Percentiles rank a stretch among this genome's conserved stretches.
Evolutionary conservation across 2,329 filamentous ascomycete species (phyloP).

Genomic region (Diaporthe citri): DNA sequence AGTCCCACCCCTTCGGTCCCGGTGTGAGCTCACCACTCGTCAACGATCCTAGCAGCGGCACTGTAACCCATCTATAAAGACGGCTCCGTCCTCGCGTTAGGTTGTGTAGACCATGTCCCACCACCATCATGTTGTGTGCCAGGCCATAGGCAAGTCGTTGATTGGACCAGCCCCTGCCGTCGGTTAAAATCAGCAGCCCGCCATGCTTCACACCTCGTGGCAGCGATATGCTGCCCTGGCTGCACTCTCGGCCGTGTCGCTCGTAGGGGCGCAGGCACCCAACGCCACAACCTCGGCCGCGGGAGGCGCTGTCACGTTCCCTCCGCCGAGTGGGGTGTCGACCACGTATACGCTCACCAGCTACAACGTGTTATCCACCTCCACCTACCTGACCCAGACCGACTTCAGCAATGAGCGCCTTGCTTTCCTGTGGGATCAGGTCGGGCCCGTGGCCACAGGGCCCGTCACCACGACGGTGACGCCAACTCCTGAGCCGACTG

Average conservation of each 20-base stretch:
- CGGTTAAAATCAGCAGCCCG: neutral
- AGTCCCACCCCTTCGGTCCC: neutral
- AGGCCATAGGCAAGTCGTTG: neutral
- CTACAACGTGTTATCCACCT: neutral
- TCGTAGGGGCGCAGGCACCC: neutral
- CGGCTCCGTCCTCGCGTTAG: neutral
- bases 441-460: conserved; percentile 26
- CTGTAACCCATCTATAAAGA: conserved; percentile 21
- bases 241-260: neutral
- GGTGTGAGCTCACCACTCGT: conserved; percentile 8
- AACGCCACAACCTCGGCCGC: neutral
- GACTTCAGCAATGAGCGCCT: conserved; percentile 31
- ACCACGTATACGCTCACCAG: conserved; percentile 5
- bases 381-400: conserved; percentile 17
- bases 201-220: neutral
- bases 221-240: conserved; percentile 1
- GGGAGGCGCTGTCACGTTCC: neutral
- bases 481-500: conserved; percentile 10
- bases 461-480: conserved; percentile 31
- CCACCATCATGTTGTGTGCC: conserved; percentile 1
- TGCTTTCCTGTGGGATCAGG: conserved; percentile 31
- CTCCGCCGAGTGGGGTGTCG: conserved; percentile 1
- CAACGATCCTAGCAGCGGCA: conserved; percentile 2
- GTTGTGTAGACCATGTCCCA: neutral
- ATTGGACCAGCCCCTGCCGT: neutral